Evolutionary conservation across 1,284 basidiomycete genomes (phyloP).

Genomic region (Leccinum subfulvum): DNA sequence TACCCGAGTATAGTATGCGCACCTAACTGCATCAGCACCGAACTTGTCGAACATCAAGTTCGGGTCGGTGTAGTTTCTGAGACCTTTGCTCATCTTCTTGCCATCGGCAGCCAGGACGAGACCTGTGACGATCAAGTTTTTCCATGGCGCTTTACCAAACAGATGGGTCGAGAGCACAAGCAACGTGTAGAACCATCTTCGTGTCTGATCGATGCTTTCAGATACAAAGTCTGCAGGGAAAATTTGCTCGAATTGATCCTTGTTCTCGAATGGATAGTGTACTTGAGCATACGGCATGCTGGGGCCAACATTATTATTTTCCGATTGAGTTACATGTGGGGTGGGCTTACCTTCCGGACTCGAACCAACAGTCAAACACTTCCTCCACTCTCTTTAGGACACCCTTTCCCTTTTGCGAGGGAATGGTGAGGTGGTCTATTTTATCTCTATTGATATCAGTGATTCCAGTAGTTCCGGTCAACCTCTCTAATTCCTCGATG

Average conservation of each 20-base stretch:
- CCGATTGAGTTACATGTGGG: background rate
- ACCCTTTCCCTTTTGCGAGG: slow-evolving; percentile 89
- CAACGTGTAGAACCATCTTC: slow-evolving; percentile 99
- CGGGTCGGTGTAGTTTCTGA: slow-evolving; percentile 98
- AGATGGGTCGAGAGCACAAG: slow-evolving; percentile 95
- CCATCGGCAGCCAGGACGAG: slow-evolving; percentile 96
- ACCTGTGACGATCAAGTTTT: slow-evolving; percentile 96
- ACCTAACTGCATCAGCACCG: slow-evolving; percentile 95
- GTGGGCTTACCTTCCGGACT: slow-evolving; percentile 83
- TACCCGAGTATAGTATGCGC: slow-evolving; percentile 13
- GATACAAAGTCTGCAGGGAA: slow-evolving; percentile 99
- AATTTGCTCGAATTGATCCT: slow-evolving; percentile 77
- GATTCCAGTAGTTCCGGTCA: slow-evolving; percentile 86
- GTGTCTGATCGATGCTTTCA: slow-evolving; percentile 94
- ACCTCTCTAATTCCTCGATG: slow-evolving; percentile 82
- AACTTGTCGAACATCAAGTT: slow-evolving; percentile 88
- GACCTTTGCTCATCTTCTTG: slow-evolving; percentile 99
- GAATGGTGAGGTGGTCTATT: slow-evolving; percentile 96
- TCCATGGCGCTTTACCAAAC: slow-evolving; percentile 94
- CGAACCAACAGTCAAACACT: slow-evolving; percentile 99
- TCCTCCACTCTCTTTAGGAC: slow-evolving; percentile 87
- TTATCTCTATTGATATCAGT: slow-evolving; percentile 94
- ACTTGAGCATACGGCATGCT: slow-evolving; percentile 99
- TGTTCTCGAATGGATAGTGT: slow-evolving; percentile 98
- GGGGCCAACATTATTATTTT: slow-evolving; percentile 10